A percentile compares a stretch with the other conserved stretches of the same genome.
Conservation (phyloP, 441 rosid genomes). For the Cnidoscolus chayamansa region DNA sequence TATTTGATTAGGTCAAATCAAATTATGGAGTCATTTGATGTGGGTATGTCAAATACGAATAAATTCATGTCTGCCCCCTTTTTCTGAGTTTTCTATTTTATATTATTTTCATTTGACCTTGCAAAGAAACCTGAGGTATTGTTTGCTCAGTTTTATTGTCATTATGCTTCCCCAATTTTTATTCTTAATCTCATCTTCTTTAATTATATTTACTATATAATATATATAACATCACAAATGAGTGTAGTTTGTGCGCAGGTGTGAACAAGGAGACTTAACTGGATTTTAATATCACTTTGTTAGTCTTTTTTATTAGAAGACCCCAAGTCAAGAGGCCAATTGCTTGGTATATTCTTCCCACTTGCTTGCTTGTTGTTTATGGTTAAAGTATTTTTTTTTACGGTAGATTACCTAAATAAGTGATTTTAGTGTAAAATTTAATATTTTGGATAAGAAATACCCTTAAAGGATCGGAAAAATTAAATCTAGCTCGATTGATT, state of each 20-base stretch:
- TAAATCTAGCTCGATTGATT: no score
- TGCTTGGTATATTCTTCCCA: neutral
- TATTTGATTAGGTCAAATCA: neutral
- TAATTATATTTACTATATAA: no score
- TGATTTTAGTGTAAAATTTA: no score
- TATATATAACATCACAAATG: neutral
- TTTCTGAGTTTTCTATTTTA: neutral
- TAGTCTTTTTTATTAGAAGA: neutral
- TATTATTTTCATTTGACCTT: neutral
- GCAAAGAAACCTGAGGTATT: neutral
- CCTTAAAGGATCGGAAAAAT: no score
- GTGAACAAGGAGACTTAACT: neutral
- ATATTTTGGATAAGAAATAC: no score
- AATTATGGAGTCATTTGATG: constrained; percentile 13
- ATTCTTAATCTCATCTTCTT: no score
- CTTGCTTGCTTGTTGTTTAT: no score
- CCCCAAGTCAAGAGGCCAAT: constrained; percentile 25
- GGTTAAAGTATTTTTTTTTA: no score
- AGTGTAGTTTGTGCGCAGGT: neutral
- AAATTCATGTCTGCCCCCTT: constrained; percentile 13
- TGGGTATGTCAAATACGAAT: neutral
- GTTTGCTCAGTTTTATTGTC: constrained; percentile 3
- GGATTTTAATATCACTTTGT: neutral
- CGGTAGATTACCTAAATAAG: no score
- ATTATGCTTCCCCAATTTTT: neutral